Evolutionary conservation across 2,329 filamentous ascomycete species (phyloP).

Genomic region (Volutella citrinella): DNA sequence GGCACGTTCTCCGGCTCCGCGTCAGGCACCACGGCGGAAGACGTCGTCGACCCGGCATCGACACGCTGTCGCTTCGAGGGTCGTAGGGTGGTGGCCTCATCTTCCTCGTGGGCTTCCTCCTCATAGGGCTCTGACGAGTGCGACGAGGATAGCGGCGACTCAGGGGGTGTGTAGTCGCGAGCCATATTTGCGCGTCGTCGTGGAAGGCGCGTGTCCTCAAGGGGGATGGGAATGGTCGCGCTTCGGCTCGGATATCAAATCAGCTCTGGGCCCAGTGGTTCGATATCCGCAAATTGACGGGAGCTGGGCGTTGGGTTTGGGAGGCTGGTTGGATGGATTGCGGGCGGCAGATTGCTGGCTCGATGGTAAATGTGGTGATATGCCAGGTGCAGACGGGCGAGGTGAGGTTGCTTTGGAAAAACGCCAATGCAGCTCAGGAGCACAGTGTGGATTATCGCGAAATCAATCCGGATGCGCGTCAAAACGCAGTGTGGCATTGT

Average conservation of each 20-base stretch:
- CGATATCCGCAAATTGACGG: too few relatives aligned
- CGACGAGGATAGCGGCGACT: conserved; percentile 48
- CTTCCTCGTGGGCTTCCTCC: conserved; percentile 42
- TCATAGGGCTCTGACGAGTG: conserved; percentile 45
- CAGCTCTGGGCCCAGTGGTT: too few relatives aligned
- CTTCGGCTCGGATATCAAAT: too few relatives aligned
- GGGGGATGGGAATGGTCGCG: too few relatives aligned
- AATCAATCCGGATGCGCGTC: background rate
- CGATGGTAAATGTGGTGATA: conserved; percentile 1
- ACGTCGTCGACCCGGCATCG: conserved; percentile 42
- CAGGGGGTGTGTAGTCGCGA: conserved; percentile 36
- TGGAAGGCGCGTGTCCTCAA: too few relatives aligned
- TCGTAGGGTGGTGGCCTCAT: conserved; percentile 39
- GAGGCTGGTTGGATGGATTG: too few relatives aligned
- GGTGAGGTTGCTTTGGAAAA: conserved; percentile 16
- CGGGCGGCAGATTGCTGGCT: too few relatives aligned
- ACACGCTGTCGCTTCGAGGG: conserved; percentile 48
- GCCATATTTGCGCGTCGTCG: conserved; percentile 34
- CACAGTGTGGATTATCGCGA: conserved; percentile 18
- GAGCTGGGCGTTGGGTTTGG: too few relatives aligned
- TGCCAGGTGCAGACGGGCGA: conserved; percentile 8
- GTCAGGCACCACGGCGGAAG: conserved; percentile 41
- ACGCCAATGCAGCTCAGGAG: conserved; percentile 21
- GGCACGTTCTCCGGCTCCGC: conserved; percentile 44
- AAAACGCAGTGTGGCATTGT: background rate